These are phyloP conservation scores for Petrea volubilis DNA, from an alignment of 257 asterid genomes.

Conservation along the genomic window DNA sequence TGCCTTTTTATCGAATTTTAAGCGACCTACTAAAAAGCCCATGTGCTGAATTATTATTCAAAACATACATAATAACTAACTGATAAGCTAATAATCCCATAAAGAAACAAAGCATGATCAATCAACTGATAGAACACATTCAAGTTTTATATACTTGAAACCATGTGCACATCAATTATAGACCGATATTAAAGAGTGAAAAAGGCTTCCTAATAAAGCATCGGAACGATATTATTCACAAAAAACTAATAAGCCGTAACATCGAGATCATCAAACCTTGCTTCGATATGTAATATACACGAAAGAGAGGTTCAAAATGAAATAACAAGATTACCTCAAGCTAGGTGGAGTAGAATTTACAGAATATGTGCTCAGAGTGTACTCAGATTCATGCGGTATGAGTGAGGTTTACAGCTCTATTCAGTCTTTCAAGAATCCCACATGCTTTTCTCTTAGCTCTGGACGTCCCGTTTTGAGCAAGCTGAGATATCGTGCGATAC, in stretches of 20 bases:
- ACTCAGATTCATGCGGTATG: conserved; percentile 61
- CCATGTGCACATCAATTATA: conserved; percentile 49
- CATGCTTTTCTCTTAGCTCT: conserved; percentile 88
- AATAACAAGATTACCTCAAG: conserved; percentile 39
- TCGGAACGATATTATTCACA: conserved; percentile 48
- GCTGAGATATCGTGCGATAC: conserved; percentile 61
- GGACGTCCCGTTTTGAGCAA: conserved; percentile 70
- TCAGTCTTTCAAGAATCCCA: conserved; percentile 73
- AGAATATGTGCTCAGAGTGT: conserved; percentile 31
- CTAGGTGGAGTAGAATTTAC: conserved; percentile 65
- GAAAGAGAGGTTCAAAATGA: conserved; percentile 27
- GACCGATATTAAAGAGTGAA: conserved; percentile 15
- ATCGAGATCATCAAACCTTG: conserved; percentile 44
- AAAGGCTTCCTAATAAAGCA: conserved; percentile 27
- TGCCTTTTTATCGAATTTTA: conserved; percentile 9
- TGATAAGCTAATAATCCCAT: background rate
- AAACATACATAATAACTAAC: conserved; percentile 8
- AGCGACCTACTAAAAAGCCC: conserved; percentile 23
- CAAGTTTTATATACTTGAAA: conserved; percentile 4
- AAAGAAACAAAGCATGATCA: conserved; percentile 14
- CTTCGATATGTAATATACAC: conserved; percentile 47
- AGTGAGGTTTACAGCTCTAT: conserved; percentile 45
- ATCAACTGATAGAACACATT: background rate
- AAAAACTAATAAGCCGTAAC: conserved; percentile 33
- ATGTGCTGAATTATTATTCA: conserved; percentile 31